A percentile compares a stretch with the other conserved stretches of the same genome.
Evolutionary conservation across 139 green algal genomes (phyloP).

Genomic region (Tetradesmus obliquus): DNA sequence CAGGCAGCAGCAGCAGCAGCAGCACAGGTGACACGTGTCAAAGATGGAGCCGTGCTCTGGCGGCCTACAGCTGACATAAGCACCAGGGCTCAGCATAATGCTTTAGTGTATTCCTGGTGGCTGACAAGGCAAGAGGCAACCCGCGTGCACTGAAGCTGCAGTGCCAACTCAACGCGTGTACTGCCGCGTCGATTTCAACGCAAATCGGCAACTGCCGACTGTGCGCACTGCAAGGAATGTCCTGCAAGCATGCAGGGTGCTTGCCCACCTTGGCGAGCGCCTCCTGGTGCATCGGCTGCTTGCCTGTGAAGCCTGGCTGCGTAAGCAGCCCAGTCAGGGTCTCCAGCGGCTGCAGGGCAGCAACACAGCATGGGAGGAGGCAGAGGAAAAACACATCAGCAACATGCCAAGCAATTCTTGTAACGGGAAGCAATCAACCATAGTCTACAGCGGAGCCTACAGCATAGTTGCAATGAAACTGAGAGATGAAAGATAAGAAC

Average conservation of each 20-base stretch:
- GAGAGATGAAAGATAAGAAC: background rate
- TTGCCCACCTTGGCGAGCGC: conserved; percentile 79
- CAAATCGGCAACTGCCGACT: background rate
- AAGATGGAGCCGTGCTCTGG: background rate
- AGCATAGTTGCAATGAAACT: no score
- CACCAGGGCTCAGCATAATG: no score
- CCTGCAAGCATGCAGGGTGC: background rate
- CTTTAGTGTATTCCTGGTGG: no score
- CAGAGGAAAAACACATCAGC: background rate
- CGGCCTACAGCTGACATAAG: no score
- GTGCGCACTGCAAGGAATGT: background rate
- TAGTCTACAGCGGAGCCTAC: background rate
- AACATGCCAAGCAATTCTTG: background rate
- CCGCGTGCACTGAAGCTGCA: background rate
- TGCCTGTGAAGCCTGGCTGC: conserved; percentile 72
- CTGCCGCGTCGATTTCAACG: background rate
- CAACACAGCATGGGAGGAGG: background rate
- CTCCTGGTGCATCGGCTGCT: conserved; percentile 76
- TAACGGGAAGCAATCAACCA: no score
- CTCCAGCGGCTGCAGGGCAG: conserved; percentile 81
- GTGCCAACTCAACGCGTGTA: background rate
- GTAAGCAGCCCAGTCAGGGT: conserved; percentile 77
- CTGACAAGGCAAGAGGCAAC: background rate
- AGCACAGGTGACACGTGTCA: background rate
- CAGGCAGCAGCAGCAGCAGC: background rate